Percentiles rank a stretch among this genome's conserved stretches.
Evolutionary conservation across 805 yeast species (phyloP).

Genomic region (Yarrowia keelungensis): DNA sequence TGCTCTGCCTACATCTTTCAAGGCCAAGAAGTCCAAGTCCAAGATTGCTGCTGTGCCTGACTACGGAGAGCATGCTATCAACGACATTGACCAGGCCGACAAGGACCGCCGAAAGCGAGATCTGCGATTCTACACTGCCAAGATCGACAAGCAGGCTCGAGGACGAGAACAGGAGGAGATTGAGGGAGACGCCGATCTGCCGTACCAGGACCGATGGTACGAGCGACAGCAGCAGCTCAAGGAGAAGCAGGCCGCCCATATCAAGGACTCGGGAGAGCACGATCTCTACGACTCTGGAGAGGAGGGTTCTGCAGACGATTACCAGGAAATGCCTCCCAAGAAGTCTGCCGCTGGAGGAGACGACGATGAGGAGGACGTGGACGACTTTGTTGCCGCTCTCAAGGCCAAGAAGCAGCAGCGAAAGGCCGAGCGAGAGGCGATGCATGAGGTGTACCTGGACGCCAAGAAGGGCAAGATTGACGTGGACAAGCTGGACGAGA

Average conservation of each 20-base stretch:
- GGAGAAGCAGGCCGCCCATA: conserved; percentile 71
- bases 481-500: conserved; percentile 63
- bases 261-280: conserved; percentile 52
- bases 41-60: conserved; percentile 52
- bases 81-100: conserved; percentile 85
- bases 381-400: conserved; percentile 66
- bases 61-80: conserved; percentile 71
- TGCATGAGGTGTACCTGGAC: conserved; percentile 71
- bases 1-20: conserved; percentile 57
- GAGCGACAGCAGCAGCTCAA: conserved; percentile 87
- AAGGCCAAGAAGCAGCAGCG: conserved; percentile 57
- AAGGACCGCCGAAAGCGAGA: conserved; percentile 80
- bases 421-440: conserved; percentile 62
- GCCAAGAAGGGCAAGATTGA: conserved; percentile 89
- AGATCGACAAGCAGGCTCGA: conserved; percentile 71
- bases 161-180: conserved; percentile 37
- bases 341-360: conserved; percentile 43
- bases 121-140: conserved; percentile 94
- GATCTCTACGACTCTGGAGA: conserved; percentile 53
- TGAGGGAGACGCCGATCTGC: conserved; percentile 85
- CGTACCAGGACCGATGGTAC: conserved; percentile 86
- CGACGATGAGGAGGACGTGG: conserved; percentile 56
- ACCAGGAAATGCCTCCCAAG: conserved; percentile 44
- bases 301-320: conserved; percentile 49
- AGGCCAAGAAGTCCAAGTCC: conserved; percentile 48